Evolutionary conservation across 2,329 filamentous ascomycete genomes (phyloP).

Genomic region (Cercospora sesami): DNA sequence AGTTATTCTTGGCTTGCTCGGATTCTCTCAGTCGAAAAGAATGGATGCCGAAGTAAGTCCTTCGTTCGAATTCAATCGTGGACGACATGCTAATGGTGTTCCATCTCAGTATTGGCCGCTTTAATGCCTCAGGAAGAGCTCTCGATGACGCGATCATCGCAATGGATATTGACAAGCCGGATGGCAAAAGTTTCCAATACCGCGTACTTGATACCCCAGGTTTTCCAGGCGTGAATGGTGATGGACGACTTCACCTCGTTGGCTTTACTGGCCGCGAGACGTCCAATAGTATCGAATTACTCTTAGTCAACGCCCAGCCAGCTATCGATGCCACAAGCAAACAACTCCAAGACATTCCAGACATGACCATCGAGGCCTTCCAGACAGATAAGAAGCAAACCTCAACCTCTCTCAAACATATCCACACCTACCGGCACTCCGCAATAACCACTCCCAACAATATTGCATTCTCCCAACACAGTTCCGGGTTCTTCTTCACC

Average conservation of each 20-base stretch:
- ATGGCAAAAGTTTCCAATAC: slow-evolving; percentile 24
- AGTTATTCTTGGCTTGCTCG: slow-evolving; percentile 30
- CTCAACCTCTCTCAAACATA: slow-evolving; percentile 15
- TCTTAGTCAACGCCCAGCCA: slow-evolving; percentile 25
- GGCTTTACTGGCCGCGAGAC: slow-evolving; percentile 22
- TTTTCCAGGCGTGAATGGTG: slow-evolving; percentile 19
- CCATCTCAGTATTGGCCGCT: slow-evolving; percentile 15
- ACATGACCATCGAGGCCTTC: slow-evolving; percentile 29
- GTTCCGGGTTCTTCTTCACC: slow-evolving; percentile 26
- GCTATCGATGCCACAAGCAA: slow-evolving; percentile 21
- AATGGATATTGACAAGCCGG: slow-evolving; percentile 27
- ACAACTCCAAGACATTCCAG: slow-evolving; percentile 19
- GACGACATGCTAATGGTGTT: neutral
- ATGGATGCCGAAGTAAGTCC: slow-evolving; percentile 28
- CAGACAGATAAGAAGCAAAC: slow-evolving; percentile 9
- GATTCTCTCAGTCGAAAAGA: slow-evolving; percentile 18
- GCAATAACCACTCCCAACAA: slow-evolving; percentile 29
- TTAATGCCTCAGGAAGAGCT: slow-evolving; percentile 26
- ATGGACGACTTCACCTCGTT: slow-evolving; percentile 25
- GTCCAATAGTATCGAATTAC: slow-evolving; percentile 17
- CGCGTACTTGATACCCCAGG: slow-evolving; percentile 21
- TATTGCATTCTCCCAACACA: slow-evolving; percentile 20
- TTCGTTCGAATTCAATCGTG: neutral
- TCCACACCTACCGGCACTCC: slow-evolving; percentile 19
- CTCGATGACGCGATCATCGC: slow-evolving; percentile 29